Evolutionary conservation across 306 rosid genomes (phyloP), one percentile per base, ranked within the genome.

Genomic region (Prunus fruticosa): DNA sequence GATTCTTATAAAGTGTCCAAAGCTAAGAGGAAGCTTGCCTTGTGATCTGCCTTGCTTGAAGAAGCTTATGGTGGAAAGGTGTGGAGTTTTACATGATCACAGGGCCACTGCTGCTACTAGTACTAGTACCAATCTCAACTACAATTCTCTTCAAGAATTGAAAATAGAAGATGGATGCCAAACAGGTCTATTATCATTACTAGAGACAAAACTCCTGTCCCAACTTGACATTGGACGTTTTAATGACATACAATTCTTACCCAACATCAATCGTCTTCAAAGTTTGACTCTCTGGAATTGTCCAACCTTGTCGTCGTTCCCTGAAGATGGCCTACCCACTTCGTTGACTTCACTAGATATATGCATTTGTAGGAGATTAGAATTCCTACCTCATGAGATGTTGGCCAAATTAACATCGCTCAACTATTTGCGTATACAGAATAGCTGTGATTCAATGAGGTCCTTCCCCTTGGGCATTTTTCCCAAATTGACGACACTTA

Each of bases 341-440:
- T 25, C 27, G 27, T 0, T 60, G 32, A 25, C 27, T 25, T 25
- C 27, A 25, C 27, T 13, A 25, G 32, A n/a, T n/a, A n/a, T n/a
- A n/a, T n/a, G n/a, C n/a, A n/a, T n/a, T n/a, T n/a, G n/a, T n/a
- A n/a, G n/a, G 64, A 60, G 13, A 60, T 2, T 60, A 60, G 19
- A 60, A 25, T 60, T 60, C 64, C 64, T 60, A 5, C 12, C 64
- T 4, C 64, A 0, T 23, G 64, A 60, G 64, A 30, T 30, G 32
- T 30, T 30, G 32, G 18, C 64, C 64, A 4, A 5, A 1, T 2
- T 25, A 7, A 60, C 64, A 11, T 23, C 64, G 5, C 64, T 60
- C 5, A 3, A 2, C 16, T 1, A 0, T 25, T 5, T 60, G 19
- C 0, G 0, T 4, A 1, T 60, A 11, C 0, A 0, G 0, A 0